Evolutionary conservation across 768 basidiomycete species (phyloP).

Genomic region (Termitomyces sp.): DNA sequence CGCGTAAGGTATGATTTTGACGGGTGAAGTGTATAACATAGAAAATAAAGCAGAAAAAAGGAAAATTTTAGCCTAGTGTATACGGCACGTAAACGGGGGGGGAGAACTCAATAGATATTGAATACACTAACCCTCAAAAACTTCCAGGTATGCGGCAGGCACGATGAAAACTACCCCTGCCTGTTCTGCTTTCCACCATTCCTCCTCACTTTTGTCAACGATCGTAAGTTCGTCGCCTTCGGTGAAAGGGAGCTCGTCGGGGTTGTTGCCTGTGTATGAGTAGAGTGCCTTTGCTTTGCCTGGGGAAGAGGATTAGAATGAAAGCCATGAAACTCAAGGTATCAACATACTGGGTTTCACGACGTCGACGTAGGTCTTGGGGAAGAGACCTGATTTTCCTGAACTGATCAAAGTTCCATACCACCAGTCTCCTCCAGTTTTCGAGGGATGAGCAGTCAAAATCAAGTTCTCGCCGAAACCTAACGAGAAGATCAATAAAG

Average conservation of each 20-base stretch:
- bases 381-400: conserved; percentile 84
- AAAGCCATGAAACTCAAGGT: not conserved
- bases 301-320: conserved; percentile 21
- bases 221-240: conserved; percentile 80
- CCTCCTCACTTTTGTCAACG: conserved; percentile 78
- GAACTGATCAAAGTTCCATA: conserved; percentile 69
- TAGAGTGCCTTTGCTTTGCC: conserved; percentile 80
- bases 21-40: conserved; percentile 36
- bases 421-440: conserved; percentile 90
- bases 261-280: conserved; percentile 63
- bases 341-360: conserved; percentile 59
- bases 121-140: conserved; percentile 85
- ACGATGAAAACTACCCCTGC: conserved; percentile 86
- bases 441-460: conserved; percentile 82
- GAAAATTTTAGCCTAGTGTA: conserved; percentile 78
- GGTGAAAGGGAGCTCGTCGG: conserved; percentile 83
- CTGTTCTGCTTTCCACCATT: conserved; percentile 97
- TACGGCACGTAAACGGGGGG: conserved; percentile 53
- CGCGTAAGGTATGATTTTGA: conserved; percentile 31
- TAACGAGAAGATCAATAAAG: conserved; percentile 25
- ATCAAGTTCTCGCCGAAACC: conserved; percentile 81
- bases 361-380: conserved; percentile 81
- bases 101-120: conserved; percentile 51
- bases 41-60: conserved; percentile 55
- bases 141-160: conserved; percentile 88